Evolutionary conservation across 805 yeast species (phyloP).

Genomic region (Suhomyces kilbournensis): DNA sequence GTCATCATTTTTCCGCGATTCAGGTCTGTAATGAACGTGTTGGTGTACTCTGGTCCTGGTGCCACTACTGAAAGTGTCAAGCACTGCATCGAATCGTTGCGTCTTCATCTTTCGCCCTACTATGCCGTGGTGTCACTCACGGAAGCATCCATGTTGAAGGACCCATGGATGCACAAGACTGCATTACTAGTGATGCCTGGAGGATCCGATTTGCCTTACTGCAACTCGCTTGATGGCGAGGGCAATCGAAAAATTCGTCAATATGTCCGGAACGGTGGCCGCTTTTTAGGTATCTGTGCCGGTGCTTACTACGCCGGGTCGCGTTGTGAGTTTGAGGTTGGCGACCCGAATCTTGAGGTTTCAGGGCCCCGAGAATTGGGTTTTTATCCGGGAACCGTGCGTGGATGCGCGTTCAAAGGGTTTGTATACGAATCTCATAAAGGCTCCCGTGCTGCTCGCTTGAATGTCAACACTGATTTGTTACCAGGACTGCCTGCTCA

Average conservation of each 20-base stretch:
- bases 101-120: constrained; percentile 74
- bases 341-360: constrained; percentile 69
- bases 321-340: constrained; percentile 80
- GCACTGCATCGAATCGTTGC: constrained; percentile 74
- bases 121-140: constrained; percentile 81
- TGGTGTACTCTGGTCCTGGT: constrained; percentile 55
- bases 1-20: not conserved
- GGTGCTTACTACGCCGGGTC: constrained; percentile 86
- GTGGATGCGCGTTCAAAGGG: constrained; percentile 81
- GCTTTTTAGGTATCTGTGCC: constrained; percentile 85
- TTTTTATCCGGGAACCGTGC: constrained; percentile 77
- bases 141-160: constrained; percentile 58
- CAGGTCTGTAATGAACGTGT: constrained; percentile 27
- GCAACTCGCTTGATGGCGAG: constrained; percentile 65
- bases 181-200: constrained; percentile 87
- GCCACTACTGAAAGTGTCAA: constrained; percentile 83
- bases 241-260: constrained; percentile 60
- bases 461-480: constrained; percentile 31
- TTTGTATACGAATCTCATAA: constrained; percentile 72
- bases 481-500: constrained; percentile 24
- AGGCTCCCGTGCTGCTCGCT: constrained; percentile 64
- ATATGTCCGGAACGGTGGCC: constrained; percentile 77
- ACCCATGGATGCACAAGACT: constrained; percentile 87
- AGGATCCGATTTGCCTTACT: constrained; percentile 92
- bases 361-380: constrained; percentile 79